These are phyloP conservation scores for Raffaelea arxii DNA, from an alignment of 2,329 filamentous ascomycete species.

Conservation along the genomic window DNA sequence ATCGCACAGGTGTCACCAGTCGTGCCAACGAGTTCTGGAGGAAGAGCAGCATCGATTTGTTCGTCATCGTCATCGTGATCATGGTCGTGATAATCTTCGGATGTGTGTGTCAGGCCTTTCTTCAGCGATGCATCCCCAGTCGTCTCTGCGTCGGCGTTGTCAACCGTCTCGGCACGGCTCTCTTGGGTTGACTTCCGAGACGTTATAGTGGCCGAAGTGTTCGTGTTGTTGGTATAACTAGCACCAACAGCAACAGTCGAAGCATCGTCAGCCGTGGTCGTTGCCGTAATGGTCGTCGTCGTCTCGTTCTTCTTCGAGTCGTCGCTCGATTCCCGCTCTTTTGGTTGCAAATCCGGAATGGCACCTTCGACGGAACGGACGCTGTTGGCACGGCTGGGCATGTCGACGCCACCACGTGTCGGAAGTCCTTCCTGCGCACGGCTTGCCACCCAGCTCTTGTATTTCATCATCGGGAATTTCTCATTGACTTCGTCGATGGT, in stretches of 20 bases:
- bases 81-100: constrained; percentile 34
- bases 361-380: constrained; percentile 57
- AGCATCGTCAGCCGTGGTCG: not conserved
- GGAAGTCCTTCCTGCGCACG: constrained; percentile 77
- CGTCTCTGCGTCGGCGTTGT: not conserved
- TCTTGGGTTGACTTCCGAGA: not conserved
- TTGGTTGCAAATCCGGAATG: constrained; percentile 31
- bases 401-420: constrained; percentile 72
- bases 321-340: constrained; percentile 35
- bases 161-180: not conserved
- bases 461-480: constrained; percentile 90
- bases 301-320: constrained; percentile 15
- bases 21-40: constrained; percentile 68
- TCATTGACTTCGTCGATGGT: constrained; percentile 98
- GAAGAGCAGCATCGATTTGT: constrained; percentile 72
- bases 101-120: constrained; percentile 14
- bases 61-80: constrained; percentile 54
- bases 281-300: not conserved
- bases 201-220: not conserved
- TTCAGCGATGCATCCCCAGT: constrained; percentile 8
- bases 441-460: constrained; percentile 85
- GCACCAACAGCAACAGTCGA: not conserved
- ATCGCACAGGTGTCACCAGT: constrained; percentile 94
- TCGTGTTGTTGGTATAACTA: too few species aligned
- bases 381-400: constrained; percentile 63